phyloP scores from a whole-genome alignment of 140 eudicot species.

The Ambrosia hybrid region DNA sequence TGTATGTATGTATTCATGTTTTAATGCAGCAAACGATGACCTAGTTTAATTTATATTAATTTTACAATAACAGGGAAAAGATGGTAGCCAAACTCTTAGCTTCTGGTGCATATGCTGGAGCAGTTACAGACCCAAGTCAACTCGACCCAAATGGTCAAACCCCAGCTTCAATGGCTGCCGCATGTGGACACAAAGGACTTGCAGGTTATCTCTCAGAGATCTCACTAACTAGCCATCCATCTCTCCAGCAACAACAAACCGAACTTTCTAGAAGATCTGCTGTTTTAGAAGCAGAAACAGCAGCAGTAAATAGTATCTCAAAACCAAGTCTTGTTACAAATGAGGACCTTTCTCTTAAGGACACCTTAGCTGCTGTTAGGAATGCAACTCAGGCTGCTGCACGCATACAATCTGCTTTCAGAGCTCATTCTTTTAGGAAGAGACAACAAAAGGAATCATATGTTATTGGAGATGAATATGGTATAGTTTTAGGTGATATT shows the following conservation, averaged over 20 bases:
- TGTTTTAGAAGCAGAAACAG: slow-evolving; percentile 56
- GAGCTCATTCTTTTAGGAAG: slow-evolving; percentile 92
- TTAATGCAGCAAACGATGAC: slow-evolving; percentile 1
- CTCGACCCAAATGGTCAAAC: slow-evolving; percentile 80
- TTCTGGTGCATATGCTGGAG: slow-evolving; percentile 87
- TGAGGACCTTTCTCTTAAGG: slow-evolving; percentile 68
- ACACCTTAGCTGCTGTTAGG: slow-evolving; percentile 79
- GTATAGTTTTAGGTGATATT: slow-evolving; percentile 49
- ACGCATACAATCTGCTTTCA: slow-evolving; percentile 88
- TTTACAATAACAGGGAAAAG: slow-evolving; percentile 60
- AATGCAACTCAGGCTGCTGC: slow-evolving; percentile 97
- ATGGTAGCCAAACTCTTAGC: slow-evolving; percentile 97
- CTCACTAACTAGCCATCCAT: slow-evolving; percentile 81
- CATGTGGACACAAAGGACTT: slow-evolving; percentile 77
- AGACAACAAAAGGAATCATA: slow-evolving; percentile 58
- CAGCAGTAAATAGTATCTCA: slow-evolving; percentile 52
- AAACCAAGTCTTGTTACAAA: slow-evolving; percentile 32
- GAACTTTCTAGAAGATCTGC: slow-evolving; percentile 66
- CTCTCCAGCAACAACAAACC: slow-evolving; percentile 64
- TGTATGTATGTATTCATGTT: neutral
- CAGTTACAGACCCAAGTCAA: slow-evolving; percentile 89
- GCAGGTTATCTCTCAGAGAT: slow-evolving; percentile 96
- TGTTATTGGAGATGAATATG: slow-evolving; percentile 48
- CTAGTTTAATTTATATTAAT: neutral
- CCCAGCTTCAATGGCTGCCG: slow-evolving; percentile 85